Base-by-base conservation (phyloP, 176 grass and related monocot genomes). In the Cenchrus fungigraminus region DNA sequence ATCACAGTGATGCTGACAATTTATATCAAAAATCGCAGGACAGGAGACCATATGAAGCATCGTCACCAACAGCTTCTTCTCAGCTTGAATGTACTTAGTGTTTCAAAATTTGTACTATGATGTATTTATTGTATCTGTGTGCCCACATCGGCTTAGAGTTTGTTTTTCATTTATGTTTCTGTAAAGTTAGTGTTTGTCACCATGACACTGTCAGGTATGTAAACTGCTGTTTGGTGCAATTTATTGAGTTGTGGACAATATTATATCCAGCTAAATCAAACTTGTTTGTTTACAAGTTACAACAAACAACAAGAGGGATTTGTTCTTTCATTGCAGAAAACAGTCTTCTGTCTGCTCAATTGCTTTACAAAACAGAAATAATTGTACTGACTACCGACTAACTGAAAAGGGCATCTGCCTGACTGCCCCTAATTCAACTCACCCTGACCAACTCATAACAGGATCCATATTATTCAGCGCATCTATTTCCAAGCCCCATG, bases 191-290 rank as follows among this genome's bases (percentile, higher is more conserved):
- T 65, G 46, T 12, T 58, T 11, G 73, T 84, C 9, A 79, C 34
- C 34, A n/a, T 52, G 55, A 17, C 54, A 56, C 54, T 6, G 54
- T 60, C 12, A 56, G 5, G 8, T 46, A 46, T 46, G 45, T 50
- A 56, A 68, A 42, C 13, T 28, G 14, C 2, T 9, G 77, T 53
- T 83, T 25, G 11, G 34, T 79, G 57, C 13, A 28, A 77, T 82
- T 61, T 60, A 81, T 3, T n/a, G 20, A 87, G 51, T 7, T 78
- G 44, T 83, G 16, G 81, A 74, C 55, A 72, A 65, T 43, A 47
- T 63, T 60, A 43, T 43, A 16, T 43, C 31, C 61, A 86, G 45
- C 25, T 79, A 53, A 70, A 79, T 49, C 29, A 52, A 60, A 20
- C 37, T 52, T 5, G 1, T 51, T 79, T 8, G 52, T 86, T 42